phyloP scores from a whole-genome alignment of 208 protist species.

The Crithidia mellificae region DNA sequence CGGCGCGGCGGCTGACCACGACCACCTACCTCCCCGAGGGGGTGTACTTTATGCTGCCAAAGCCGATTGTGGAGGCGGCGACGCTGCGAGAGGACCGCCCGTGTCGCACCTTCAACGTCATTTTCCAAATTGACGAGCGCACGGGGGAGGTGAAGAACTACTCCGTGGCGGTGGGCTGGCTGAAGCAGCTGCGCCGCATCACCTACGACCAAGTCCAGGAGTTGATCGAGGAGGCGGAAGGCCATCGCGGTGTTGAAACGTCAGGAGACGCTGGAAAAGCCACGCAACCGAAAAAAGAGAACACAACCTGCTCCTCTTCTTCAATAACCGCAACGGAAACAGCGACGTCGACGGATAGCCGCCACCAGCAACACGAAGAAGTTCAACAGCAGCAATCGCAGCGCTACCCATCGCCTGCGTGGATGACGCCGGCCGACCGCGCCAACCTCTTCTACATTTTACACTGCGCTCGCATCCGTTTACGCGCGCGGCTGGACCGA shows the following conservation, averaged over 20 bases:
- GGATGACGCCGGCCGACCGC: constrained; percentile 57
- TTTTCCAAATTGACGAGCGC: constrained; percentile 71
- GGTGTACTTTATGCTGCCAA: constrained; percentile 90
- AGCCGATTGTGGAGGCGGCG: constrained; percentile 81
- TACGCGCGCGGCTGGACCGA: constrained; percentile 48
- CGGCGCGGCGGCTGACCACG: constrained; percentile 74
- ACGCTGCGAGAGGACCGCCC: constrained; percentile 82
- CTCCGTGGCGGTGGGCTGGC: constrained; percentile 72
- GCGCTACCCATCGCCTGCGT: constrained; percentile 40
- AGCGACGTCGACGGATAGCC: not conserved
- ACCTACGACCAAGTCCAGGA: constrained; percentile 86
- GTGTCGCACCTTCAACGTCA: constrained; percentile 88
- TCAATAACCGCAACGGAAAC: too few species aligned
- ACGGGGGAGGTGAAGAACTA: constrained; percentile 79
- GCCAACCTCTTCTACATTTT: constrained; percentile 58
- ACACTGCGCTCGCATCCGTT: constrained; percentile 43
- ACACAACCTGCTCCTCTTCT: too few species aligned
- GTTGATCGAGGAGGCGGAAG: constrained; percentile 44
- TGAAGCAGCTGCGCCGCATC: constrained; percentile 77
- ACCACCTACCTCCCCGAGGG: constrained; percentile 90
- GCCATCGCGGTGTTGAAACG: too few species aligned
- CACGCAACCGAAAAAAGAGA: too few species aligned
- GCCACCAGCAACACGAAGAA: not conserved
- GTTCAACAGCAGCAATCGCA: too few species aligned
- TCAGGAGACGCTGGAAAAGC: too few species aligned